phyloP scores from a whole-genome alignment of 2,329 filamentous ascomycete genomes.

The Pestalotiopsis sp. region DNA sequence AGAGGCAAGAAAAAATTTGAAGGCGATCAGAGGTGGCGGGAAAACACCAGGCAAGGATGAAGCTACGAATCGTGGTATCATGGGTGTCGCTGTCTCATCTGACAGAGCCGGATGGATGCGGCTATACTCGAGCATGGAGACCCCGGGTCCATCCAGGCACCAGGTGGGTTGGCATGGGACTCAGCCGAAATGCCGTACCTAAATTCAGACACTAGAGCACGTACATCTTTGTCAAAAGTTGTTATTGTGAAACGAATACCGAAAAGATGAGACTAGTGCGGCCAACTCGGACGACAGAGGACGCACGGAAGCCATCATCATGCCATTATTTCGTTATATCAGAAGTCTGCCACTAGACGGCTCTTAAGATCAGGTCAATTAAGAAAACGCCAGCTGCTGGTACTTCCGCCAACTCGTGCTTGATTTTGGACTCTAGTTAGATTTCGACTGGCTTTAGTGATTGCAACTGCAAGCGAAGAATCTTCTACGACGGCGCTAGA shows the following conservation, averaged over 20 bases:
- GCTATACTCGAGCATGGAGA: slow-evolving; percentile 1
- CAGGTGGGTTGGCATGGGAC: not conserved
- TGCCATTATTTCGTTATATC: not conserved
- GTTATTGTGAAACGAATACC: not conserved
- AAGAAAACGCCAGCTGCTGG: not conserved
- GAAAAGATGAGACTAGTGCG: slow-evolving; percentile 1
- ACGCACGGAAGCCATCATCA: not conserved
- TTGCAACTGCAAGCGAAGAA: not conserved
- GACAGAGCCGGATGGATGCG: not conserved
- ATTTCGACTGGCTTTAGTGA: not conserved
- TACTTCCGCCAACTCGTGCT: not conserved
- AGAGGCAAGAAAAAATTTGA: not conserved
- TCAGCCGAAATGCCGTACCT: not conserved
- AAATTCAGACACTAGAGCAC: not conserved
- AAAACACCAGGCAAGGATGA: not conserved
- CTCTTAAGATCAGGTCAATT: not conserved
- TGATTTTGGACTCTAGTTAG: not conserved
- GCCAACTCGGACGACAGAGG: not conserved
- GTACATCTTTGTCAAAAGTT: not conserved
- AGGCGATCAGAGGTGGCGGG: not conserved
- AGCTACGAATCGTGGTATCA: not conserved
- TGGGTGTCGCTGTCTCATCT: slow-evolving; percentile 2
- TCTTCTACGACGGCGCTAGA: not conserved
- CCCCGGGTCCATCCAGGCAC: not conserved
- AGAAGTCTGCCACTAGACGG: not conserved